Evolutionary conservation across 768 basidiomycete genomes (phyloP).

Genomic region (Mycena metata): DNA sequence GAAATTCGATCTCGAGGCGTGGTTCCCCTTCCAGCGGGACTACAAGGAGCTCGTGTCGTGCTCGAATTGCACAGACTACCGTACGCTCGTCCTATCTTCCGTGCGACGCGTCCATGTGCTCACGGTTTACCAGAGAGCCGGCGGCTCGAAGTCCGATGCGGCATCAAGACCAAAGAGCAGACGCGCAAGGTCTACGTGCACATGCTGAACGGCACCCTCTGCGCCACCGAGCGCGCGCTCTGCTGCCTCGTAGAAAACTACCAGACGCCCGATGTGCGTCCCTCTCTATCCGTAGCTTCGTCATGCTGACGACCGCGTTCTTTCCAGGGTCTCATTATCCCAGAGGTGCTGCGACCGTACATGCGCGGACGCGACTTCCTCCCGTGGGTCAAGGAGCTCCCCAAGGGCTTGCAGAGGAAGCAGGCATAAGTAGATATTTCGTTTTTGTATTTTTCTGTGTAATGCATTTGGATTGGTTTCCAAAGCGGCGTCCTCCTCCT

Average conservation of each 20-base stretch:
- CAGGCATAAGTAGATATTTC: conserved; percentile 47
- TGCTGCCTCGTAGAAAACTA: conserved; percentile 99
- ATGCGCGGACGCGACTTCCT: conserved; percentile 96
- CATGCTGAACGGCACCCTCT: conserved; percentile 98
- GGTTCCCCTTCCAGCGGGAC: conserved; percentile 97
- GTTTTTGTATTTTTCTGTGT: too few relatives aligned
- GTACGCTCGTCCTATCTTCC: too few relatives aligned
- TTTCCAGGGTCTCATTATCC: conserved; percentile 83
- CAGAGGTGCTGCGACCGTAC: conserved; percentile 91
- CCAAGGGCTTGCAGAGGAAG: conserved; percentile 85
- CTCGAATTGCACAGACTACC: conserved; percentile 99
- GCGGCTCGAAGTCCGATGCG: conserved; percentile 93
- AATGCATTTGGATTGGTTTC: too few relatives aligned
- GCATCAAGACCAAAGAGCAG: conserved; percentile 92
- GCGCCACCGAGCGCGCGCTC: conserved; percentile 95
- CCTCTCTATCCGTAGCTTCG: conserved; percentile 15
- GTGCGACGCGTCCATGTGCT: too few relatives aligned
- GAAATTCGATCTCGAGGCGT: conserved; percentile 98
- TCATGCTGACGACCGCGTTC: conserved; percentile 7
- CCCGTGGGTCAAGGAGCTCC: conserved; percentile 85
- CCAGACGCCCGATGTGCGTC: conserved; percentile 90
- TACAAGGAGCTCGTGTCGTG: conserved; percentile 99
- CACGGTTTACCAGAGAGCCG: too few relatives aligned
- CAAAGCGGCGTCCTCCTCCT: neutral
- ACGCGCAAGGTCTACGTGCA: conserved; percentile 95